Base-by-base conservation (phyloP, 179 eudicot species). In the Spergularia azorica region DNA sequence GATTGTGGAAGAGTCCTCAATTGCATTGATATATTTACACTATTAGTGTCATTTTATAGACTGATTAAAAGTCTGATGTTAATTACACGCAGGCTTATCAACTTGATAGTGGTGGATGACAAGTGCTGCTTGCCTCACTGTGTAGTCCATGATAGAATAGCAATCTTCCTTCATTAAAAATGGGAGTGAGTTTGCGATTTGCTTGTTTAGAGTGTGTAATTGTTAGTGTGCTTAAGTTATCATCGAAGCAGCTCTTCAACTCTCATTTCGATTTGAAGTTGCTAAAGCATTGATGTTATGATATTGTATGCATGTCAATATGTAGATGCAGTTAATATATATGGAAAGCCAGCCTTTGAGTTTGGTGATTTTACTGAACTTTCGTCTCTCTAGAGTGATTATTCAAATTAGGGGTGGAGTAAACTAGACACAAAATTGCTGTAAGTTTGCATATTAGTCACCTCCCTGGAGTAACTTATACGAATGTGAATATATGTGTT, bases 161-260 rank as follows among this genome's bases (percentile, higher is more conserved):
- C 63, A 39, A 51, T 41, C 59, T 71, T 55, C 73, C 13, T 7
- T 64, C 71, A 9, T 17, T 51, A 59, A 36, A 54, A 50, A 36
- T 71, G 50, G 81, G 71, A 67, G 75, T 77, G 73, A 52, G 75
- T 62, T 62, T 68, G 54, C 71, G 38, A 71, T 64, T 50, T 65
- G 75, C 50, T 73, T 46, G 71, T 46, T 36, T 57, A 15, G 1
- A 41, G 58, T 67, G 52, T 50, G 66, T 63, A 54, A 52, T 48
- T 64, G 13, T 4, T 64, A 60, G 72, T 36, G 65, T n/a, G 39
- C 17, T 70, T 15, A 18, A 32, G 65, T 55, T 26, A 21, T n/a
- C 13, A 59, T 61, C 62, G 21, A 52, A 36, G 21, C 18, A 50
- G 55, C 58, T 67, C 11, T 20, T 63, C 68, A 12, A 50, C 26